Evolutionary conservation across 2,329 filamentous ascomycete species (phyloP), one percentile per base, ranked within the genome.

Genomic region (Fusarium secorum): DNA sequence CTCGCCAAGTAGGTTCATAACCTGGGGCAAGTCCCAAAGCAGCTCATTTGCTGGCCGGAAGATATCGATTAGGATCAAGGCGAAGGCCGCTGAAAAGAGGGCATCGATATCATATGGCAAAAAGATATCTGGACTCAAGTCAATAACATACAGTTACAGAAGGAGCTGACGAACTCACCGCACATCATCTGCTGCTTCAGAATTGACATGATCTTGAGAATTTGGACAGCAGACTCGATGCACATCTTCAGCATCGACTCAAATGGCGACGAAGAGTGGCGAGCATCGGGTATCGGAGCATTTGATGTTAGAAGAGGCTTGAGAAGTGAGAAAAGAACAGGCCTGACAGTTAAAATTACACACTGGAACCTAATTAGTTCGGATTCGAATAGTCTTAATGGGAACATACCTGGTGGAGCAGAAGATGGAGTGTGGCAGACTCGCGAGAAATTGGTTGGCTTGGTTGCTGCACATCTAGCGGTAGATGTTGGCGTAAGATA

Each of bases 191-290:
- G 71, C 3, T 56, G 60, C 30, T 64, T 73, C 22, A 73, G 39
- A 22, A 56, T 52, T 10, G 62, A 68, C 58, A 73, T 73, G 2
- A 71, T 73, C 28, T 71, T 73, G 5, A 73, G 55, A 5, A 73
- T 69, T 10, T 55, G 55, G 10, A 73, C 58, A 1, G 71, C 57
- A 18, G 71, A 73, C 18, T 73, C 64, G 10, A 73, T 70, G 4
- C 71, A 71, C 70, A 73, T 73, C 35, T 60, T 73, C 32, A 73
- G 36, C 70, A 73, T 60, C 9, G 70, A 73, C 33, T 73, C 67
- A 26, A 73, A 73, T 8, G 67, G 70, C 4, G 70, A 44, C 11
- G 70, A 52, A 4, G 53, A 68, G 22, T 38, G 55, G 1, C 60
- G 64, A 13, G 41, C 54, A 20, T 68, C 51, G 11, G 53, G 44